These are phyloP conservation scores for Hortaea werneckii DNA, from an alignment of 2,329 filamentous ascomycete genomes.

Conservation along the genomic window DNA sequence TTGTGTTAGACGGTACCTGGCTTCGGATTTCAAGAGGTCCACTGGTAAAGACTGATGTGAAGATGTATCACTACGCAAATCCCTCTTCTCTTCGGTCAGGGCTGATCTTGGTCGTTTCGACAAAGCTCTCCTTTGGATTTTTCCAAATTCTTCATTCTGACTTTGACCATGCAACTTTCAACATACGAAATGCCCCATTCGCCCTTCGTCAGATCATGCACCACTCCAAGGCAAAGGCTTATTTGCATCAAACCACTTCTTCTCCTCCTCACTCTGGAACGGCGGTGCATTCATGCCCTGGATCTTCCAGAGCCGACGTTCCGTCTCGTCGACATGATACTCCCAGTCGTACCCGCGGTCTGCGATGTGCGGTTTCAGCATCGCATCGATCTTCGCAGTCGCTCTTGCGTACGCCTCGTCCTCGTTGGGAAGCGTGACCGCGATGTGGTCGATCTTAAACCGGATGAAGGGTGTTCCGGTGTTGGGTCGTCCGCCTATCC, in stretches of 20 bases:
- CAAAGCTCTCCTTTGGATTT: too few species aligned
- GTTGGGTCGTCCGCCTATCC: slow-evolving; percentile 20
- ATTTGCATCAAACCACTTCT: slow-evolving; percentile 20
- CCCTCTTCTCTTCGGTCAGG: too few species aligned
- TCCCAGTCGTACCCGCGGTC: slow-evolving; percentile 38
- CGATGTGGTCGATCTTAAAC: slow-evolving; percentile 24
- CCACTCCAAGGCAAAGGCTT: background rate
- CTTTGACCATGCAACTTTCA: too few species aligned
- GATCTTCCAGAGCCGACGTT: slow-evolving; percentile 35
- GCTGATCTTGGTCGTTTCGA: too few species aligned
- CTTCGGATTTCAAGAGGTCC: too few species aligned
- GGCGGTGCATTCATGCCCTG: slow-evolving; percentile 32
- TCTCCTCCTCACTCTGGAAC: slow-evolving; percentile 27
- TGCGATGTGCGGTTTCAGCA: slow-evolving; percentile 30
- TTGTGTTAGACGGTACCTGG: too few species aligned
- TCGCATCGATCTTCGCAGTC: slow-evolving; percentile 18
- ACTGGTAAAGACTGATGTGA: too few species aligned
- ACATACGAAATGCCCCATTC: too few species aligned
- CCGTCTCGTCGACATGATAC: slow-evolving; percentile 34
- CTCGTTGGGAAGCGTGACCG: slow-evolving; percentile 8
- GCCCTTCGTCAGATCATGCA: too few species aligned
- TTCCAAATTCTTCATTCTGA: too few species aligned
- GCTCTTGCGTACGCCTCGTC: slow-evolving; percentile 11
- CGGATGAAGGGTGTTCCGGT: slow-evolving; percentile 26
- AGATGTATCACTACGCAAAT: too few species aligned